Evolutionary conservation across 768 basidiomycete species (phyloP), one percentile per base, ranked within the genome.

Genomic region (Piloderma croceum): DNA sequence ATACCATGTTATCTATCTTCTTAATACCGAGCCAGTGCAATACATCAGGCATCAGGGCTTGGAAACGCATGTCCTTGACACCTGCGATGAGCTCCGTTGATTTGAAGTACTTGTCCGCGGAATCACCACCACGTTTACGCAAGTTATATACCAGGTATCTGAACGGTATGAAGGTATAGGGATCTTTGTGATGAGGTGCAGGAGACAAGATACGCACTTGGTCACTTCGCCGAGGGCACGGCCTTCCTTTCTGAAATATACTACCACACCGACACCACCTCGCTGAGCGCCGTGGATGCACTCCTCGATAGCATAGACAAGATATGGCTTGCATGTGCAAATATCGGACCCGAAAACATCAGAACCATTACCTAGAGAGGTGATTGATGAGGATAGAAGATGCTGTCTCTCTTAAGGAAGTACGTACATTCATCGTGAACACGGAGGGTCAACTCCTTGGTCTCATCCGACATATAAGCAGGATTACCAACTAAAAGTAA

Each of bases 281-380:
- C 77, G 68, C 53, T 86, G 83, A 7, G 71, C 91, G 34, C 79
- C 74, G 23, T 83, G 81, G 50, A 96, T 83, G 45, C 89, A 92
- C 56, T 97, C 92, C 59, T 91, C 83, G 48, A 98, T 96, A 9
- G 92, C 90, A 54, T 86, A 96, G 15, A 81, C 75, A 36, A 94
- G 76, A 62, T 96, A 96, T 0, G 91, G 90, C 51, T 94, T 91
- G 74, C 89, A 91, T 0, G 89, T 90, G 55, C 85, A 90, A 51
- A 90, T 91, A 50, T 90, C 87, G 0, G 88, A 92, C 10, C 92
- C 92, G 53, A 96, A 96, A 33, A 96, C 93, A 60, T 97, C 93
- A 6, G 90, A 93, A 5, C 92, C 92, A 54, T 93, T 93, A 57
- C 84, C 81, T 84, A 48, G 15, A n/a, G 5, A 24, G 13, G n/a